Evolutionary conservation across 2,329 filamentous ascomycete species (phyloP), one percentile per base, ranked within the genome.

Genomic region (Aspergillus versicolor): DNA sequence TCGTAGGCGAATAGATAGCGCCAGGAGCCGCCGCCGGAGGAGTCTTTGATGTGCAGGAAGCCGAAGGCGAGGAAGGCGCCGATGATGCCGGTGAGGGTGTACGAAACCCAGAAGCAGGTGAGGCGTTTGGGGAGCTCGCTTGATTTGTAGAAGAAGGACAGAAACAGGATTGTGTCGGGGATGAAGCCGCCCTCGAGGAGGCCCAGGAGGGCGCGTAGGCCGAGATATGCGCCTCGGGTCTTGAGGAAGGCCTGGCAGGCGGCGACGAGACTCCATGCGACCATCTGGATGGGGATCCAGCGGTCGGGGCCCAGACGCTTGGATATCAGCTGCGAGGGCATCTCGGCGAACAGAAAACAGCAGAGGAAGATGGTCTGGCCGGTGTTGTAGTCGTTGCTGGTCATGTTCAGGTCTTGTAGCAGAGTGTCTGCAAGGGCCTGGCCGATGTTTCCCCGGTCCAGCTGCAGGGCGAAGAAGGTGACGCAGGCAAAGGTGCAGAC

Each of bases 71-170:
- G 70, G 42, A 82, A 76, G 0, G 81, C 70, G 11, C 79, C 67
- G 1, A 81, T 68, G n/a, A 81, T 81, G 2, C 72, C 67, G 0
- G 79, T 80, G 0, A 70, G 68, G 42, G 79, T 62, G 12, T 88
- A 84, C 0, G 86, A 81, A 0, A 84, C 84, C 88, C 88, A 92
- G 75, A 91, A 91, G 65, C 80, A 84, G 62, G 84, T 84, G 15
- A 92, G 74, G 1, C 89, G 82, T 7, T 82, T 80, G 0, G 88
- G 87, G 0, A 92, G 77, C 68, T 92, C 89, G 51, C 80, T 80
- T 1, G 84, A 84, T 45, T 84, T 91, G 75, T 91, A 92, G 72
- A 88, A 92, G 71, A 92, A 92, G 4, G 84, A 87, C 4, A 91
- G 77, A 71, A 88, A 91, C 0, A 77, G 65, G 13, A 77, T 74